Evolutionary conservation across 495 filamentous ascomycete genomes (phyloP).

Genomic region (Letharia columbiana): DNA sequence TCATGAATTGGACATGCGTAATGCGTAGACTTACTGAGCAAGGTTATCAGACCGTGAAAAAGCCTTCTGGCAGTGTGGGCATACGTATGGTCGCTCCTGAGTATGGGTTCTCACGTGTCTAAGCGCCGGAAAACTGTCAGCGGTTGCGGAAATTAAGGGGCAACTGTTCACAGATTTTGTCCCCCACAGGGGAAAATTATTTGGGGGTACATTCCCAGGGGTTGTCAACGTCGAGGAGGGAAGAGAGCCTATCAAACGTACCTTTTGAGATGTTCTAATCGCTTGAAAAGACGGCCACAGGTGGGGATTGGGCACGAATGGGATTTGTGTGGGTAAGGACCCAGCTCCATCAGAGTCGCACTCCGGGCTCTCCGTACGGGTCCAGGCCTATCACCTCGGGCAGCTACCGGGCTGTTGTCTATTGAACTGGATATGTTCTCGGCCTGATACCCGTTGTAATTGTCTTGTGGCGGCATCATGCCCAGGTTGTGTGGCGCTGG

Average conservation of each 20-base stretch:
- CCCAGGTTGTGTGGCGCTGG: slow-evolving; percentile 58
- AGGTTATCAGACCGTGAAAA: slow-evolving; percentile 98
- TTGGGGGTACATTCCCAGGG: slow-evolving; percentile 4
- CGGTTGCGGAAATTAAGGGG: slow-evolving; percentile 45
- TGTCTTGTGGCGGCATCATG: slow-evolving; percentile 55
- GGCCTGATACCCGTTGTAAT: slow-evolving; percentile 55
- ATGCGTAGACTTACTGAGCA: slow-evolving; percentile 73
- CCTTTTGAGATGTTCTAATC: slow-evolving; percentile 98
- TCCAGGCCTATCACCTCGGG: slow-evolving; percentile 53
- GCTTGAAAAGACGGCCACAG: slow-evolving; percentile 95
- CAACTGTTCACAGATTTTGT: slow-evolving; percentile 11
- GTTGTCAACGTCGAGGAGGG: slow-evolving; percentile 2
- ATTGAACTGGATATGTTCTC: slow-evolving; percentile 52
- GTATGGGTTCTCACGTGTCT: slow-evolving; percentile 99
- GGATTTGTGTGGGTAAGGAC: slow-evolving; percentile 93
- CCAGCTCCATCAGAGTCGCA: slow-evolving; percentile 92
- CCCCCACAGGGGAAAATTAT: slow-evolving; percentile 21
- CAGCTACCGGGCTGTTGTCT: slow-evolving; percentile 46
- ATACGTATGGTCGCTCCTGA: slow-evolving; percentile 96
- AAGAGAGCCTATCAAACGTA: slow-evolving; percentile 42
- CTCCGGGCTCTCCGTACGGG: slow-evolving; percentile 86
- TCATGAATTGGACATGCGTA: slow-evolving; percentile 21
- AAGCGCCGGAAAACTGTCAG: slow-evolving; percentile 47
- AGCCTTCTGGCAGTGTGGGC: slow-evolving; percentile 94
- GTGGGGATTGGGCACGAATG: slow-evolving; percentile 99